These are phyloP conservation scores for Tricholoma terreum DNA, from an alignment of 768 basidiomycete species.

Conservation along the genomic window DNA sequence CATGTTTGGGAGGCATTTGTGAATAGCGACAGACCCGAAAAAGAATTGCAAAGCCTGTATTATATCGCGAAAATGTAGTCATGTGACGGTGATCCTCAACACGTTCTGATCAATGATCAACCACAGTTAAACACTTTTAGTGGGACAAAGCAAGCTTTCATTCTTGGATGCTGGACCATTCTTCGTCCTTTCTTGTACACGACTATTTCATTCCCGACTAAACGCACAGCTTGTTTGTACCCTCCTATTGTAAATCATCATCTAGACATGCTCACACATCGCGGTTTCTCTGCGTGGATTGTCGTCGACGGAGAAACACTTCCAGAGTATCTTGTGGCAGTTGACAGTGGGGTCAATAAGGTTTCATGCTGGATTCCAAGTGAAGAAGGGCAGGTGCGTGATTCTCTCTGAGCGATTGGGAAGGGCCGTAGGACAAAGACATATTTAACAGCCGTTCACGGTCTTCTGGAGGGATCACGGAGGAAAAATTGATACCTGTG, in stretches of 20 bases:
- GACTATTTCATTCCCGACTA: neutral
- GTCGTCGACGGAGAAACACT: constrained; percentile 45
- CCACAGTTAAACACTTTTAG: neutral
- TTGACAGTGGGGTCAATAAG: constrained; percentile 40
- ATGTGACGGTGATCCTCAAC: constrained; percentile 5
- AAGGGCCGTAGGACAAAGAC: neutral
- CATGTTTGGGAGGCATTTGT: constrained; percentile 20
- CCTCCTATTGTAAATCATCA: neutral
- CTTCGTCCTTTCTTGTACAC: neutral
- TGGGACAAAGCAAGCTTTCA: neutral
- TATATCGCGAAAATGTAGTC: too few relatives aligned
- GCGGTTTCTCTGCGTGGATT: constrained; percentile 72
- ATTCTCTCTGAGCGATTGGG: constrained; percentile 2
- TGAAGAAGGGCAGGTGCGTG: constrained; percentile 51
- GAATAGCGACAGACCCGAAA: constrained; percentile 2
- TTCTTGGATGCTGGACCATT: neutral
- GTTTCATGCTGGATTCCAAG: constrained; percentile 72
- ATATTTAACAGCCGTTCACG: constrained; percentile 46
- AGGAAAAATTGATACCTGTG: constrained; percentile 48
- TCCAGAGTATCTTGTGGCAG: constrained; percentile 53
- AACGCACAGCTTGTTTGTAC: neutral
- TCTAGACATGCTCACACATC: constrained; percentile 47
- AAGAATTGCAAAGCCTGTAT: too few relatives aligned
- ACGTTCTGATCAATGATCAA: neutral
- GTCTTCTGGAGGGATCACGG: constrained; percentile 67